Evolutionary conservation across 2,329 filamentous ascomycete genomes (phyloP).

Genomic region (Cercospora sojina): DNA sequence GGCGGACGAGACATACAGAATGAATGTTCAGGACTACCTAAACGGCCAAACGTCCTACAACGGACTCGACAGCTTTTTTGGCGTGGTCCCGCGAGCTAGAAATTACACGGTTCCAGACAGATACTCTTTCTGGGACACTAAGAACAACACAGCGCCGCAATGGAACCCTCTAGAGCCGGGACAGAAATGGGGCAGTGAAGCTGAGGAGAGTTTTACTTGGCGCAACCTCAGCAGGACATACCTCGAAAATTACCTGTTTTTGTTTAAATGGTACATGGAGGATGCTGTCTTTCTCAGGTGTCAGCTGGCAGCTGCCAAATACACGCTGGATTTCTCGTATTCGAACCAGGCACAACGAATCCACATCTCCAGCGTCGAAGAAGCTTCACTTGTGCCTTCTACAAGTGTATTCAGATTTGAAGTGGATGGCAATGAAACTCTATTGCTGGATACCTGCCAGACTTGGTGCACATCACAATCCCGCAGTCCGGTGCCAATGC

Average conservation of each 20-base stretch:
- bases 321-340: not conserved
- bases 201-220: not conserved
- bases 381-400: too few species aligned
- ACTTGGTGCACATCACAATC: not conserved
- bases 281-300: not conserved
- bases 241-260: not conserved
- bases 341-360: not conserved
- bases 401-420: not conserved
- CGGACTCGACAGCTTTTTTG: not conserved
- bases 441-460: not conserved
- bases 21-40: too few species aligned
- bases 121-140: not conserved
- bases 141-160: not conserved
- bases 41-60: too few species aligned
- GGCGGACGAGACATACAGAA: too few species aligned
- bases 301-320: not conserved
- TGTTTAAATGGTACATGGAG: not conserved
- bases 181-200: too few species aligned
- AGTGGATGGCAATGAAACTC: not conserved
- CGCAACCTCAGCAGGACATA: not conserved
- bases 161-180: not conserved
- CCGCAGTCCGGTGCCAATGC: not conserved
- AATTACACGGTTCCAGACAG: not conserved
- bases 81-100: not conserved
- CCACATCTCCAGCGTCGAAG: not conserved